These are phyloP conservation scores for Hippophae tibetana DNA, from an alignment of 306 rosid species.

Conservation along the genomic window DNA sequence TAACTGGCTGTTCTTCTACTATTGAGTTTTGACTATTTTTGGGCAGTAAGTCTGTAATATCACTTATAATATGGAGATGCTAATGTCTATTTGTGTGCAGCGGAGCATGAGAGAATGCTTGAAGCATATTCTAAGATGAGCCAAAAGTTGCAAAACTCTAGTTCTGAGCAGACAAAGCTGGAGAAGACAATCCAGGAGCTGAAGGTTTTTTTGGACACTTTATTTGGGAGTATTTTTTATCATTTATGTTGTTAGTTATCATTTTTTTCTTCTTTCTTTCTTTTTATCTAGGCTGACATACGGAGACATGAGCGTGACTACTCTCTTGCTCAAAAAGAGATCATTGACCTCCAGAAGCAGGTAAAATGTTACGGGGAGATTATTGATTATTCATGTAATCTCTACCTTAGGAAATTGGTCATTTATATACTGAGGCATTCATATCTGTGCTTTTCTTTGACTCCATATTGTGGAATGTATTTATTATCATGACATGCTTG, in stretches of 20 bases:
- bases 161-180: conserved; percentile 41
- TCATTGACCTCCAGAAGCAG: conserved; percentile 73
- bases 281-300: conserved; percentile 52
- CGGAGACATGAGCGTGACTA: conserved; percentile 72
- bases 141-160: conserved; percentile 62
- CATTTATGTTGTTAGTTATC: not conserved
- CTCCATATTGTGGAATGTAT: not conserved
- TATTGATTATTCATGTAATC: too few relatives aligned
- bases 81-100: conserved; percentile 36
- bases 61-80: not conserved
- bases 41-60: conserved; percentile 7
- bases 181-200: conserved; percentile 70
- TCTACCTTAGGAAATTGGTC: too few relatives aligned
- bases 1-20: not conserved
- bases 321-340: conserved; percentile 61
- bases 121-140: conserved; percentile 72
- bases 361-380: conserved; percentile 22
- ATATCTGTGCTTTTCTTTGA: not conserved
- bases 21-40: conserved; percentile 8
- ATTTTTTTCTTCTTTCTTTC: not conserved
- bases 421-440: not conserved
- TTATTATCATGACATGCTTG: not conserved
- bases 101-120: conserved; percentile 76
- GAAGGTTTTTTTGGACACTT: conserved; percentile 36
- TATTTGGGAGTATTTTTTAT: not conserved